Base-by-base conservation (phyloP, 164 flowering plant species). In the Vitis rotundifolia region DNA sequence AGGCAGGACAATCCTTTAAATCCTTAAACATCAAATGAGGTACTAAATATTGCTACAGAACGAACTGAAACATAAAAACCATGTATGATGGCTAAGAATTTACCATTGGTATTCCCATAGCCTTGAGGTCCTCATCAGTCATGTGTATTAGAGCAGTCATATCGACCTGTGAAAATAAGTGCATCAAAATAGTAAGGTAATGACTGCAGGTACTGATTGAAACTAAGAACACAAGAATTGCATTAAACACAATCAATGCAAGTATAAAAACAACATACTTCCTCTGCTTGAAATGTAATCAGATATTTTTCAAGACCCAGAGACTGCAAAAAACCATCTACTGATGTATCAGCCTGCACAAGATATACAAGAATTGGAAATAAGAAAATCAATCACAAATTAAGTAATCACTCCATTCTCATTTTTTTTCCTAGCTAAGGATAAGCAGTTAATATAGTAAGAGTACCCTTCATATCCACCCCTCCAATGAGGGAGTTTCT, bases 21-120 rank as follows among this genome's bases (percentile, higher is more conserved):
- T 53, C 56, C 1, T 11, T 47, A 9, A n/a, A 5, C 61, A 48
- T 16, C 28, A 63, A 49, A 49, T 26, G 19, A 60, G 51, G 28
- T 31, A 52, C 9, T 11, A 61, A 28, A 19, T 2, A 55, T 6
- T 8, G 49, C 7, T 16, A 57, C 22, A 61, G 22, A 2, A 52
- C 18, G 3, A 68, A 14, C 15, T 1, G 19, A 47, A 59, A 49
- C 19, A 31, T 1, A 49, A 63, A 54, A 37, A 37, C 44, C 8
- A 13, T 2, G 50, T 1, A 5, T 48, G 1, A 31, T 61, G 11
- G 18, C 11, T 12, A 26, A 63, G 19, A 58, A 14, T 11, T 80
- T 85, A 92, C 98, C 98, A 94, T 94, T 61, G 98, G 97, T 68
- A 94, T 85, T 62, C 97, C 94, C 56, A 94, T 48, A 66, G 97